Percentiles rank a stretch among this genome's conserved stretches.
Evolutionary conservation across 2,329 filamentous ascomycete species (phyloP).

Genomic region (Colletotrichum sp.): DNA sequence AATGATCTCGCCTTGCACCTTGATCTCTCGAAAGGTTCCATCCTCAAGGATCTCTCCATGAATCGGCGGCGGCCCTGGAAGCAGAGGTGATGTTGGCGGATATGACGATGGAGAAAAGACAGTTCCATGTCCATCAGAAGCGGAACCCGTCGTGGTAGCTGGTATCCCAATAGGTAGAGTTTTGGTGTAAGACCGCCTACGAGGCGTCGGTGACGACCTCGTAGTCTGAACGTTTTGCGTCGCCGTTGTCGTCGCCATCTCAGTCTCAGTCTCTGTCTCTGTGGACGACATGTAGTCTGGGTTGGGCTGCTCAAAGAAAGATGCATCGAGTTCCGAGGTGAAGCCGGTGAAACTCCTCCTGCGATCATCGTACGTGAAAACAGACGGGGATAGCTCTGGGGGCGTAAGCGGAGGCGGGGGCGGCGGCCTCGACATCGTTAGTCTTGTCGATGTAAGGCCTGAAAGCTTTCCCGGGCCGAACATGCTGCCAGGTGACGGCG

Average conservation of each 20-base stretch:
- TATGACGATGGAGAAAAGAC: slow-evolving; percentile 53
- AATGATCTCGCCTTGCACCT: slow-evolving; percentile 56
- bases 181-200: slow-evolving; percentile 48
- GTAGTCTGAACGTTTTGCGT: slow-evolving; percentile 23
- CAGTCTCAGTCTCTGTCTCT: slow-evolving; percentile 4
- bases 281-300: slow-evolving; percentile 52
- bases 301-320: slow-evolving; percentile 54
- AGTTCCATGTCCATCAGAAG: slow-evolving; percentile 18
- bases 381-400: slow-evolving; percentile 45
- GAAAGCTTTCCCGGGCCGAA: background rate
- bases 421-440: slow-evolving; percentile 39
- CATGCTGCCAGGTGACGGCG: background rate
- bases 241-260: slow-evolving; percentile 23
- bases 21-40: slow-evolving; percentile 37
- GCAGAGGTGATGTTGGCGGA: slow-evolving; percentile 50
- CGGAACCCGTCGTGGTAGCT: slow-evolving; percentile 19
- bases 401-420: slow-evolving; percentile 56
- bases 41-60: slow-evolving; percentile 29
- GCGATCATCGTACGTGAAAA: slow-evolving; percentile 48
- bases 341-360: slow-evolving; percentile 36
- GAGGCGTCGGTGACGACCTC: slow-evolving; percentile 36
- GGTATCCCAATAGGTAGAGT: slow-evolving; percentile 40
- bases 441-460: slow-evolving; percentile 14
- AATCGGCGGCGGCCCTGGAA: slow-evolving; percentile 52
- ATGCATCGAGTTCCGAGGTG: slow-evolving; percentile 37